Conservation (phyloP, 148 eudicot genomes). For the Bassia scoparia region DNA sequence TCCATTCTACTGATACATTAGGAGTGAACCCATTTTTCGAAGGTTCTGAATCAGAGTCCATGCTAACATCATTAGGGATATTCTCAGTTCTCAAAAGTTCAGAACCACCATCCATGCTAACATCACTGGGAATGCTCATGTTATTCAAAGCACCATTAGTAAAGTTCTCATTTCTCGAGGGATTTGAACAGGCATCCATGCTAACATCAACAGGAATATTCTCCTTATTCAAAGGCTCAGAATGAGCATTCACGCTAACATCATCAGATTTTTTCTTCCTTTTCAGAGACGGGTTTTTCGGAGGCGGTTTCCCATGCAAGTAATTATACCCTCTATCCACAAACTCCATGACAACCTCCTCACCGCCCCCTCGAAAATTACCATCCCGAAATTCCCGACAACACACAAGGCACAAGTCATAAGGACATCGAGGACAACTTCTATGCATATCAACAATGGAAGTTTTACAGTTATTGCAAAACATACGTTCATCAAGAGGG, state of each 20-base stretch:
- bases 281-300: not conserved
- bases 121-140: not conserved
- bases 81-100: not conserved
- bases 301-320: slow-evolving; percentile 36
- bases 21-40: not conserved
- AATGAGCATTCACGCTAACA: not conserved
- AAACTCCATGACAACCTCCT: slow-evolving; percentile 36
- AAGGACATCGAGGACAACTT: slow-evolving; percentile 47
- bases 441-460: slow-evolving; percentile 67
- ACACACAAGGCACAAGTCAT: slow-evolving; percentile 67
- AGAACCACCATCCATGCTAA: slow-evolving; percentile 4
- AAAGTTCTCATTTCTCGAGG: not conserved
- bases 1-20: slow-evolving; percentile 36
- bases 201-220: not conserved
- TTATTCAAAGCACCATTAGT: not conserved
- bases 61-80: slow-evolving; percentile 3
- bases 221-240: not conserved
- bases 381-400: slow-evolving; percentile 62
- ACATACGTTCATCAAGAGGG: slow-evolving; percentile 47
- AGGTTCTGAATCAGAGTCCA: slow-evolving; percentile 21
- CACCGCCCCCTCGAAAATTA: slow-evolving; percentile 32
- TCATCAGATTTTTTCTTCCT: not conserved
- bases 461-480: slow-evolving; percentile 54
- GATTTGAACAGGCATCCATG: not conserved
- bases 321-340: slow-evolving; percentile 31